Evolutionary conservation across 2,329 filamentous ascomycete genomes (phyloP), one percentile per base, ranked within the genome.

Genomic region (Ceratocystis cubensis): DNA sequence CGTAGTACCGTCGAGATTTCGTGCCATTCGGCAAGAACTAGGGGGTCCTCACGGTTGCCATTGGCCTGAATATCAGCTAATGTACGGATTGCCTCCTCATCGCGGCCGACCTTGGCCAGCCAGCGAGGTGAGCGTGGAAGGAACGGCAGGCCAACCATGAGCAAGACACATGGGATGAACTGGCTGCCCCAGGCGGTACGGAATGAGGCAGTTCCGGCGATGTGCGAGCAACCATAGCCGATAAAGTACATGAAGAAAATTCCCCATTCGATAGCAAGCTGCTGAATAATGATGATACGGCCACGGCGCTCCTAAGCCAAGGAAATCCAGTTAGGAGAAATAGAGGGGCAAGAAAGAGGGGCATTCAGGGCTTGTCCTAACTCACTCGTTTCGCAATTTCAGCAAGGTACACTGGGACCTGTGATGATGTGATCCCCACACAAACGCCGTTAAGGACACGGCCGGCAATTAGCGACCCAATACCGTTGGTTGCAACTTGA

Each of bases 191-290:
- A 88, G 10, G 85, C 83, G 1, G 85, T 78, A 45, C 85, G 77
- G 78, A 86, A 88, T 0, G 84, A 81, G 1, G 81, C 77, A 0
- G 80, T 73, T 10, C 83, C 81, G 0, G 78, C 72, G 69, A 89
- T 82, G 72, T 80, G 84, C 66, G 81, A 84, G 73, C 82, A 84
- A 25, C 85, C 88, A 71, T 86, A 82, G 25, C 81, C 81, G 73
- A 88, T 82, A 72, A 84, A 86, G 77, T 87, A 88, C 84, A 88
- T 87, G 75, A 87, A 85, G 67, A 87, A 72, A 70, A 87, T 87
- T 69, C 75, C 75, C 74, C 75, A 88, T 70, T 88, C 88, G 69
- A 91, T 90, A 30, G 87, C 85, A 78, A 86, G 87, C 73, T 91
- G 88, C 73, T 91, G 87, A 56, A 84, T 81, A 64, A 86, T 84